A percentile compares a stretch with the other conserved stretches of the same genome.
Evolutionary conservation across 2,329 filamentous ascomycete genomes (phyloP).

Genomic region (Colletotrichum siamense): DNA sequence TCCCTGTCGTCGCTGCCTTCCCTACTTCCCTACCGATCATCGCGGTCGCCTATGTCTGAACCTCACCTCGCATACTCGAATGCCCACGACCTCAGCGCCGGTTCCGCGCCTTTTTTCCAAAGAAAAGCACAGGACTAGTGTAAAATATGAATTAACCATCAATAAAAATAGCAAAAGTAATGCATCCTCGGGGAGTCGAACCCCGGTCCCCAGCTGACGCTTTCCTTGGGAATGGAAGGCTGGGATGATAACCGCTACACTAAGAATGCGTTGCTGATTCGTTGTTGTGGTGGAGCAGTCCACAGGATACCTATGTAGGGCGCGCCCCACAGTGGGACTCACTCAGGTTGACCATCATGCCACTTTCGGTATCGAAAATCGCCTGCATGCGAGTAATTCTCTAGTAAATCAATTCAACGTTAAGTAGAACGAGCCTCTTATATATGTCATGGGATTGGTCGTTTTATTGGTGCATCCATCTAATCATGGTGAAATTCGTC

Average conservation of each 20-base stretch:
- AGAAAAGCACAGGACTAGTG: too few species aligned
- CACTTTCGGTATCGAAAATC: not conserved
- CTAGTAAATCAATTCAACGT: fast-evolving
- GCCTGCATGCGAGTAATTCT: not conserved
- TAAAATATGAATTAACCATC: too few species aligned
- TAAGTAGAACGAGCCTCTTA: fast-evolving
- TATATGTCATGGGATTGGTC: fast-evolving
- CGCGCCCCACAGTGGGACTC: fast-evolving
- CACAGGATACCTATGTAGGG: not conserved
- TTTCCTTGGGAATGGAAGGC: not conserved
- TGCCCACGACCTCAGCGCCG: too few species aligned
- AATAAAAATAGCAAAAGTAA: not conserved
- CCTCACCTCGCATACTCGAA: too few species aligned
- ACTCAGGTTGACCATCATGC: not conserved
- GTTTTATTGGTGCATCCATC: not conserved
- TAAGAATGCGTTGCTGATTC: not conserved
- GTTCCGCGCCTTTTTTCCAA: too few species aligned
- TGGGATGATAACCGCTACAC: not conserved
- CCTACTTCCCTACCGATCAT: not conserved
- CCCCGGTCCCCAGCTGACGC: not conserved
- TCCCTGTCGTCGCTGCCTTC: not conserved
- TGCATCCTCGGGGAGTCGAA: not conserved
- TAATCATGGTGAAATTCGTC: not conserved
- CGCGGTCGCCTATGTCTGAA: too few species aligned
- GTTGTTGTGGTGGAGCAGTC: fast-evolving